Evolutionary conservation across 1,139 yeast genomes (phyloP).

Genomic region (Lizanozyma gosingica): DNA sequence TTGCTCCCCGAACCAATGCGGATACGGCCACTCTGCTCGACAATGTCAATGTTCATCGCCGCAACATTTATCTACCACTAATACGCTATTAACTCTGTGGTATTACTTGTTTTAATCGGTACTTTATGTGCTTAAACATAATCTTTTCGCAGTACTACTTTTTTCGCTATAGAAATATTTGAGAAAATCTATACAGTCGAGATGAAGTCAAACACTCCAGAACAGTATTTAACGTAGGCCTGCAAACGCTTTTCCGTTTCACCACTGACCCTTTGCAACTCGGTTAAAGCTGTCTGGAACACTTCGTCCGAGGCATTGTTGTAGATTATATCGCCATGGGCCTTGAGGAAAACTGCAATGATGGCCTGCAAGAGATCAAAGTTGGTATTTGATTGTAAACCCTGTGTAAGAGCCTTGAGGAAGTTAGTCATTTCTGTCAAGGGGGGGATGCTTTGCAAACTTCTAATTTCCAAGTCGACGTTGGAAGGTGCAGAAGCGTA

Average conservation of each 20-base stretch:
- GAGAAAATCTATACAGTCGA: slow-evolving; percentile 20
- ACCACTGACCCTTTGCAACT: slow-evolving; percentile 41
- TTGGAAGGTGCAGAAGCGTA: slow-evolving; percentile 66
- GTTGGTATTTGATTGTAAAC: slow-evolving; percentile 48
- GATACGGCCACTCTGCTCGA: slow-evolving; percentile 23
- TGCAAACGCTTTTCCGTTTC: slow-evolving; percentile 47
- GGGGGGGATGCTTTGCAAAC: slow-evolving; percentile 58
- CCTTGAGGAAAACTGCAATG: slow-evolving; percentile 62
- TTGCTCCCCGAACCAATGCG: slow-evolving; percentile 15
- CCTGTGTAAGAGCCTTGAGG: slow-evolving; percentile 54
- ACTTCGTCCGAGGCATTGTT: slow-evolving; percentile 28
- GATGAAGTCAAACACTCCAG: slow-evolving; percentile 70
- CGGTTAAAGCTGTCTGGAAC: slow-evolving; percentile 30
- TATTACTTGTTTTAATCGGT: slow-evolving; percentile 10
- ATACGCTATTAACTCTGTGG: slow-evolving; percentile 11
- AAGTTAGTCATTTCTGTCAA: slow-evolving; percentile 57
- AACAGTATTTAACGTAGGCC: slow-evolving; percentile 66
- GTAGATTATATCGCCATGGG: slow-evolving; percentile 77
- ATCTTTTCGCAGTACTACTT: slow-evolving; percentile 1
- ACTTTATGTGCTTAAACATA: background rate
- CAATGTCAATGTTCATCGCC: slow-evolving; percentile 22
- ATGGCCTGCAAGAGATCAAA: slow-evolving; percentile 72
- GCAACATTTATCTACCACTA: slow-evolving; percentile 9
- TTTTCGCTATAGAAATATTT: slow-evolving; percentile 3
- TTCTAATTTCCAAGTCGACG: slow-evolving; percentile 79